These are phyloP conservation scores for Vitis hybrid DNA, from an alignment of 177 flowering plant species.

Conservation along the genomic window DNA sequence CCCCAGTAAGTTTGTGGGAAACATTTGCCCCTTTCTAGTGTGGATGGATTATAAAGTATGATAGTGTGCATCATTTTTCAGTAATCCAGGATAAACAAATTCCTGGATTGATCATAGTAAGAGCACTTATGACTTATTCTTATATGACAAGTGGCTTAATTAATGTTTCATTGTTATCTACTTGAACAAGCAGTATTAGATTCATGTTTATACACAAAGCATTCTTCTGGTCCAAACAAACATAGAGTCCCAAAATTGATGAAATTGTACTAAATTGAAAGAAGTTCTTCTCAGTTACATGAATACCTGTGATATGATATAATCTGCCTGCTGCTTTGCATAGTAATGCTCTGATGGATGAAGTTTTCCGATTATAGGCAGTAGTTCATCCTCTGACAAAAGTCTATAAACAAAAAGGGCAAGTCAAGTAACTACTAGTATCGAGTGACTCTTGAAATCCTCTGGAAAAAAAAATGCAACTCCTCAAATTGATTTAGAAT, in stretches of 20 bases:
- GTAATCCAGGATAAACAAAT: no score
- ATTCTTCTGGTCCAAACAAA: no score
- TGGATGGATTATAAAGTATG: no score
- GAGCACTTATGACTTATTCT: no score
- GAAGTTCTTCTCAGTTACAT: conserved; percentile 3
- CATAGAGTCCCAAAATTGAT: no score
- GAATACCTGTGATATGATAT: conserved; percentile 80
- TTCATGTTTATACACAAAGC: neutral
- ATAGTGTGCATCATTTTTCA: no score
- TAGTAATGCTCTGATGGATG: conserved; percentile 94
- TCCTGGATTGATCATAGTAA: no score
- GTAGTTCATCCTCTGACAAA: conserved; percentile 67
- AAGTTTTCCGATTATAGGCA: conserved; percentile 77
- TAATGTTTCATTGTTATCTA: no score
- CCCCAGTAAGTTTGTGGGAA: no score
- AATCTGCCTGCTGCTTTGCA: conserved; percentile 96
- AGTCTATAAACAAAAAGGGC: conserved; percentile 31
- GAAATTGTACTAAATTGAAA: no score
- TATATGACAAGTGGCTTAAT: no score
- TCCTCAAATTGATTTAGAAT: neutral
- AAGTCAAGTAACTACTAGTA: neutral
- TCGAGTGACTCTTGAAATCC: neutral
- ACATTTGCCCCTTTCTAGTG: no score
- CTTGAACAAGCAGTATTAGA: neutral
- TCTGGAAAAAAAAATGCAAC: conserved; percentile 3